Percentiles rank a stretch among this genome's conserved stretches.
phyloP scores from a whole-genome alignment of 2,329 filamentous ascomycete genomes.

The Calonectria pseudoturangicola region DNA sequence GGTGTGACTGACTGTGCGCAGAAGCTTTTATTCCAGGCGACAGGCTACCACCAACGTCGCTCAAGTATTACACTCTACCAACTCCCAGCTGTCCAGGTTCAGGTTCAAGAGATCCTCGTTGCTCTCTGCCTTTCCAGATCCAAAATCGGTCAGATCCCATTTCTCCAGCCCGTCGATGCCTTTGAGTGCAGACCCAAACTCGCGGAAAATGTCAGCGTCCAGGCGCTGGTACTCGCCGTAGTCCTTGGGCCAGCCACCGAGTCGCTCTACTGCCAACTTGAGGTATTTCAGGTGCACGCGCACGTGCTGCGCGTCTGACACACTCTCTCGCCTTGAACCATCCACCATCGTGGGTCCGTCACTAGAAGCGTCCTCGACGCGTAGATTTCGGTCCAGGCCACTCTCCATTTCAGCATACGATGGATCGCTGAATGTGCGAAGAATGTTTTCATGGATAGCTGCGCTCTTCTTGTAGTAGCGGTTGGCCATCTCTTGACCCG shows the following conservation, averaged over 20 bases:
- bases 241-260: conserved; percentile 9
- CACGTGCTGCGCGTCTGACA: conserved; percentile 8
- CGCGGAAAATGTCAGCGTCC: background rate
- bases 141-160: background rate
- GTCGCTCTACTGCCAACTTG: conserved; percentile 1
- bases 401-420: conserved; percentile 11
- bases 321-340: background rate
- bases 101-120: conserved; percentile 17
- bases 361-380: conserved; percentile 1
- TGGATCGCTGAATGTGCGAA: conserved; percentile 4
- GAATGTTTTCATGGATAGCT: background rate
- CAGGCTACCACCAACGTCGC: background rate
- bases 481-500: background rate
- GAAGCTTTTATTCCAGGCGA: background rate
- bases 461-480: conserved; percentile 25
- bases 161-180: conserved; percentile 1
- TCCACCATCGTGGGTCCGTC: background rate
- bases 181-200: background rate
- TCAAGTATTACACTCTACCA: conserved; percentile 13
- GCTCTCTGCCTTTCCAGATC: conserved; percentile 8
- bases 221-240: conserved; percentile 10
- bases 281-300: conserved; percentile 1
- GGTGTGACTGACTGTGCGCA: too few relatives aligned
- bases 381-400: background rate
- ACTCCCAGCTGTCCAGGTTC: conserved; percentile 17